Percentiles rank a stretch among this genome's conserved stretches.
Evolutionary conservation across 176 grass and related monocot species (phyloP).

Genomic region (Bromus sterilis): DNA sequence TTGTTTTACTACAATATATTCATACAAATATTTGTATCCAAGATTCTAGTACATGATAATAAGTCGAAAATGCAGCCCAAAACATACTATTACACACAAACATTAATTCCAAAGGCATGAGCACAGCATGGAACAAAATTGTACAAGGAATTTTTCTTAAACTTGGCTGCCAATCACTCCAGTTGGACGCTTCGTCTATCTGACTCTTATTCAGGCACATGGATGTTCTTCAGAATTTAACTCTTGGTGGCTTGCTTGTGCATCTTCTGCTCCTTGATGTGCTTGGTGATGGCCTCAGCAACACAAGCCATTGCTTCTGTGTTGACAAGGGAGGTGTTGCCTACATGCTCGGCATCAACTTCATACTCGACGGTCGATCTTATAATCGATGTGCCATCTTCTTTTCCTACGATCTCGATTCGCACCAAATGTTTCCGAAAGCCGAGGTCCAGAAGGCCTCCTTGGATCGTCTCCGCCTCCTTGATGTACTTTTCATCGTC

Average conservation of each 20-base stretch:
- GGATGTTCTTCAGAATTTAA: not conserved
- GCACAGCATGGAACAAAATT: no score
- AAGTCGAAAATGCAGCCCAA: no score
- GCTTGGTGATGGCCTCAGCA: not conserved
- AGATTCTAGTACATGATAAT: no score
- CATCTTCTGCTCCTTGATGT: not conserved
- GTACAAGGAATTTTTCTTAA: no score
- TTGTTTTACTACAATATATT: no score
- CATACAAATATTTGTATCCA: no score
- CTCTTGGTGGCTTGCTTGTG: not conserved
- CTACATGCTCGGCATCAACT: not conserved
- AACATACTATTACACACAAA: no score
- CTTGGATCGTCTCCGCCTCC: not conserved
- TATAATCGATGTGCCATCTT: not conserved
- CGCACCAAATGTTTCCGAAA: not conserved
- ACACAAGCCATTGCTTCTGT: not conserved
- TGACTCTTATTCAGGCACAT: no score
- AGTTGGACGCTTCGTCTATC: no score
- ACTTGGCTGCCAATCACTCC: no score
- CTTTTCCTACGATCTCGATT: not conserved
- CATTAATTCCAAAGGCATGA: no score
- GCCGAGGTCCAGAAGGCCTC: not conserved
- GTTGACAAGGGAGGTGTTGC: not conserved
- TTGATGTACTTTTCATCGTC: conserved; percentile 1
- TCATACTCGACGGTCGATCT: not conserved